phyloP scores from a whole-genome alignment of 169 alveolate species.

The Eimeria nieschulzi region DNA sequence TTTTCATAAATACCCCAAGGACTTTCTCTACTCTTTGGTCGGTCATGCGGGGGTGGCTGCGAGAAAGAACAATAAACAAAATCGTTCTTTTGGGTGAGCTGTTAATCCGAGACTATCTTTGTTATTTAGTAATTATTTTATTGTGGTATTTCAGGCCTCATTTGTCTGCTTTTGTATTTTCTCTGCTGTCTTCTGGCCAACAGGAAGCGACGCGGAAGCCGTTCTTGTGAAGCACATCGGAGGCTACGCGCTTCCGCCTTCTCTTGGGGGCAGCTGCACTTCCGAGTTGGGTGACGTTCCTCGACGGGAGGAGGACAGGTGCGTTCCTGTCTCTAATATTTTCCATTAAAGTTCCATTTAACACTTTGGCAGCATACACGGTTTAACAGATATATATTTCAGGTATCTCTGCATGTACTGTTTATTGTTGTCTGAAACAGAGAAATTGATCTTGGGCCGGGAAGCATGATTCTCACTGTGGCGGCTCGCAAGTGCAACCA shows the following conservation, averaged over 20 bases:
- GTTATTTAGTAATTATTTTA: no score
- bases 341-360: no score
- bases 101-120: no score
- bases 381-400: no score
- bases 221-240: conserved; percentile 42
- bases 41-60: conserved; percentile 70
- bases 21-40: conserved; percentile 69
- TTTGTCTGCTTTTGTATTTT: no score
- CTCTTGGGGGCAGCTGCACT: conserved; percentile 68
- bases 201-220: conserved; percentile 58
- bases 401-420: no score
- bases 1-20: conserved; percentile 73
- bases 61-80: conserved; percentile 71
- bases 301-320: conserved; percentile 14
- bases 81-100: conserved; percentile 65
- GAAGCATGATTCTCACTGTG: conserved; percentile 43
- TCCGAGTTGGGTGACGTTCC: conserved; percentile 52
- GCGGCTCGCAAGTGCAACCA: conserved; percentile 62
- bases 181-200: background rate
- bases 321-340: background rate
- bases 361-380: no score
- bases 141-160: no score
- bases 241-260: conserved; percentile 55
- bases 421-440: background rate
- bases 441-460: conserved; percentile 62